Conservation (phyloP, 192 early-diverging fungal species). For the Mortierella alpina region DNA sequence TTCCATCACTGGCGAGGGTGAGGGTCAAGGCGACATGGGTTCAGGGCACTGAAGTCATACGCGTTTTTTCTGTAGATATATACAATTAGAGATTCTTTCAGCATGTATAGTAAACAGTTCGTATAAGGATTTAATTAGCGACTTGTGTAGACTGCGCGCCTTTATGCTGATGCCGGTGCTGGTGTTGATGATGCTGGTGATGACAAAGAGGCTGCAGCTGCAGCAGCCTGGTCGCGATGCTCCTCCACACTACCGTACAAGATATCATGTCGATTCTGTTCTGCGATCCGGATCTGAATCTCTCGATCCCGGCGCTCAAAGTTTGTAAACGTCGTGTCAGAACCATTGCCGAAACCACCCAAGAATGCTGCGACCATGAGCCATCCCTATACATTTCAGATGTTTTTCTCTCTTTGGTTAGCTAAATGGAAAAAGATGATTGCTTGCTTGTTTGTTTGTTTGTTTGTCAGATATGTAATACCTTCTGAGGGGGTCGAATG, state of each 20-base stretch:
- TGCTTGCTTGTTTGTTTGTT: too few species aligned
- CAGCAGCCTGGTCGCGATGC: not conserved
- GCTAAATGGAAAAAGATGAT: not conserved
- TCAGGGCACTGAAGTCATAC: not conserved
- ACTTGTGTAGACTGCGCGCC: not conserved
- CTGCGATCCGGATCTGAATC: conserved; percentile 35
- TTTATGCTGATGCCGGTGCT: not conserved
- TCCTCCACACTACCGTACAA: conserved; percentile 24
- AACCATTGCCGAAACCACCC: conserved; percentile 51
- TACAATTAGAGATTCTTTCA: not conserved
- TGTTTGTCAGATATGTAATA: not conserved
- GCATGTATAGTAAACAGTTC: too few species aligned
- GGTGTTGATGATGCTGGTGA: conserved; percentile 6
- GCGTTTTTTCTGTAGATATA: not conserved
- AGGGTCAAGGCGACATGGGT: not conserved
- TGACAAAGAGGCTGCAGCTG: conserved; percentile 14
- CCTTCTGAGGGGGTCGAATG: conserved; percentile 47
- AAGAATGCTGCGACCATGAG: conserved; percentile 46
- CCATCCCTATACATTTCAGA: conserved; percentile 22
- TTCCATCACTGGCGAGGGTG: conserved; percentile 3
- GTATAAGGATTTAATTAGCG: not conserved
- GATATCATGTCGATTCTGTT: conserved; percentile 45
- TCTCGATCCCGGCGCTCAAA: conserved; percentile 50
- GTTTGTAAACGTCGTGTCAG: conserved; percentile 50
- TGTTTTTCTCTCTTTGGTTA: too few species aligned